Conservation (phyloP, 345 rosid species). For the Eucalyptus globulus region DNA sequence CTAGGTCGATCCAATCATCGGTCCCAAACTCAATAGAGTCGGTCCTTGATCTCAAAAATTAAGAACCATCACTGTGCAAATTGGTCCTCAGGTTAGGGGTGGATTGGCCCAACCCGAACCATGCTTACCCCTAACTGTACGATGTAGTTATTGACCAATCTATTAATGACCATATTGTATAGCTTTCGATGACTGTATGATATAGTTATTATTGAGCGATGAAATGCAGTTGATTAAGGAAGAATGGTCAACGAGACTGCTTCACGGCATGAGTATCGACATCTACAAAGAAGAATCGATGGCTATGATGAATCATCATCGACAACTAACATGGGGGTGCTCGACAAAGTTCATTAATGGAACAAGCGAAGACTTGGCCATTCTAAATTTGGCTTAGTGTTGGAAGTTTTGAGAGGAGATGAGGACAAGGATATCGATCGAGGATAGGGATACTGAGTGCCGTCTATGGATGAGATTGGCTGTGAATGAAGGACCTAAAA, state of each 20-base stretch:
- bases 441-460: background rate
- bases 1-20: rapidly evolving
- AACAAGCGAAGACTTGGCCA: background rate
- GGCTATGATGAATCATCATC: background rate
- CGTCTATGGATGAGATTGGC: background rate
- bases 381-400: background rate
- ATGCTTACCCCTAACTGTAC: too few species aligned
- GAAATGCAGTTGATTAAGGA: background rate
- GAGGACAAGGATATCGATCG: background rate
- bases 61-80: rapidly evolving
- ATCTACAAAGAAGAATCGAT: background rate
- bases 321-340: background rate
- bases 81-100: too few species aligned
- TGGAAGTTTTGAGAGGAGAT: background rate
- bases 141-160: too few species aligned
- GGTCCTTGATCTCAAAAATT: rapidly evolving
- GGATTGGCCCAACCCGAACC: rapidly evolving
- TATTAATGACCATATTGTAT: background rate
- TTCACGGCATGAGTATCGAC: background rate
- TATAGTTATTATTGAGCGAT: background rate
- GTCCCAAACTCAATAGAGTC: rapidly evolving
- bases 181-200: rapidly evolving
- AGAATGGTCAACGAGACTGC: background rate
- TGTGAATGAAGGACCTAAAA: background rate
- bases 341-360: background rate